A percentile compares a stretch with the other conserved stretches of the same genome.
phyloP scores from a whole-genome alignment of 352 stramenopile genomes.

The Globisporangium spiculum region DNA sequence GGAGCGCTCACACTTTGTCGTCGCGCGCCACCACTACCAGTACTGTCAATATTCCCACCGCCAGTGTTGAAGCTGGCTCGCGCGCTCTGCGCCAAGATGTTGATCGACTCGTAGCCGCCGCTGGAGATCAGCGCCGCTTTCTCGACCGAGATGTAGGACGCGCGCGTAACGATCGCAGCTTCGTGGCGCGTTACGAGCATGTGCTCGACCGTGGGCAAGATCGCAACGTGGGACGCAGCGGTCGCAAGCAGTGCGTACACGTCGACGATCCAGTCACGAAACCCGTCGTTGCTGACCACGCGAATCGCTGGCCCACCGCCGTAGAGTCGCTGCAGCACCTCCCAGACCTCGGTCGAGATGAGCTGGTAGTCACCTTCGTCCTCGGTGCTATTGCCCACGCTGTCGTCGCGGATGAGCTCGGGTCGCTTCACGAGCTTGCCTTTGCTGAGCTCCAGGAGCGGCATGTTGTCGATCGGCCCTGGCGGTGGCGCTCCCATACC shows the following conservation, averaged over 20 bases:
- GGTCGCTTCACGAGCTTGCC: conserved; percentile 45
- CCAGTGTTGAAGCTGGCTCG: background rate
- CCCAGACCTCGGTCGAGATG: conserved; percentile 63
- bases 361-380: conserved; percentile 52
- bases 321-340: conserved; percentile 69
- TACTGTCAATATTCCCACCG: background rate
- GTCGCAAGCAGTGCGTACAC: conserved; percentile 24
- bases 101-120: conserved; percentile 13
- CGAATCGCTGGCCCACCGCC: conserved; percentile 54
- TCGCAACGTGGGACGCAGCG: conserved; percentile 23
- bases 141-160: conserved; percentile 16
- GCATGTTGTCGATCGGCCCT: conserved; percentile 60
- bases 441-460: conserved; percentile 49
- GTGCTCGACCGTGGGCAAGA: conserved; percentile 36
- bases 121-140: conserved; percentile 16
- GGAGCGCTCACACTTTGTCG: background rate
- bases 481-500: conserved; percentile 20
- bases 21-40: background rate
- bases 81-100: conserved; percentile 9
- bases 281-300: conserved; percentile 26
- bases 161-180: conserved; percentile 17
- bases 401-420: conserved; percentile 32
- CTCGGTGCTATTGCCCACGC: conserved; percentile 13
- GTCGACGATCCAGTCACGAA: conserved; percentile 41
- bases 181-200: conserved; percentile 50